Percentiles rank a stretch among this genome's conserved stretches.
phyloP scores from a whole-genome alignment of 306 rosid species.

The Prunus fruticosa region DNA sequence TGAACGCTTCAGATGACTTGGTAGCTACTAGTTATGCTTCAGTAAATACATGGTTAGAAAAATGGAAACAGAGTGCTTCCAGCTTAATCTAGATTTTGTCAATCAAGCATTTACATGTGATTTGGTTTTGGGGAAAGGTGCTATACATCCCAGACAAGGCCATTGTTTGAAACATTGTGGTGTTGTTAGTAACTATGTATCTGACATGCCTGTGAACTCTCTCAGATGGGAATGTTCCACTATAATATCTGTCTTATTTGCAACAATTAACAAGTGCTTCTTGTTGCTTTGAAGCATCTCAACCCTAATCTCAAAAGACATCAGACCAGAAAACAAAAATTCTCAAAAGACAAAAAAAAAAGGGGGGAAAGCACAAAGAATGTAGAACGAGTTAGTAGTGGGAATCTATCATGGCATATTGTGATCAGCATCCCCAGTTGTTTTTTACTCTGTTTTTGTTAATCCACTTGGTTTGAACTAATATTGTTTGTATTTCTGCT shows the following conservation, averaged over 20 bases:
- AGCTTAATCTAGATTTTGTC: too few relatives aligned
- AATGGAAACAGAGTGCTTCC: not conserved
- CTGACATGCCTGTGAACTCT: not conserved
- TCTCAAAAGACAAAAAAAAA: not conserved
- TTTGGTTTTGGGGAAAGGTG: too few relatives aligned
- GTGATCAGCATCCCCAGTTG: too few relatives aligned
- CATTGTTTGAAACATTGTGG: not conserved
- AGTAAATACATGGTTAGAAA: not conserved
- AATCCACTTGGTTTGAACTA: too few relatives aligned
- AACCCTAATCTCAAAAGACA: too few relatives aligned
- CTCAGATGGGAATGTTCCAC: not conserved
- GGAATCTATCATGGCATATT: not conserved
- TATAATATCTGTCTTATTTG: not conserved
- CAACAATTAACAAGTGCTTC: not conserved
- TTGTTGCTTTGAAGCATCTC: not conserved
- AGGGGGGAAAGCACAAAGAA: not conserved
- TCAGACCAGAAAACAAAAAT: not conserved
- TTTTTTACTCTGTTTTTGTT: too few relatives aligned
- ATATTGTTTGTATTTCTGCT: too few relatives aligned
- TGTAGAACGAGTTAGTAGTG: not conserved
- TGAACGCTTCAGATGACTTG: not conserved
- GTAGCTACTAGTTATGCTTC: not conserved
- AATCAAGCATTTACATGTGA: too few relatives aligned
- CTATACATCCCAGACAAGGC: not conserved
- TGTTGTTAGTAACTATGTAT: not conserved